Percentiles rank a stretch among this genome's conserved stretches.
Evolutionary conservation across 2,329 filamentous ascomycete species (phyloP).

Genomic region (Grosmannia serpens): DNA sequence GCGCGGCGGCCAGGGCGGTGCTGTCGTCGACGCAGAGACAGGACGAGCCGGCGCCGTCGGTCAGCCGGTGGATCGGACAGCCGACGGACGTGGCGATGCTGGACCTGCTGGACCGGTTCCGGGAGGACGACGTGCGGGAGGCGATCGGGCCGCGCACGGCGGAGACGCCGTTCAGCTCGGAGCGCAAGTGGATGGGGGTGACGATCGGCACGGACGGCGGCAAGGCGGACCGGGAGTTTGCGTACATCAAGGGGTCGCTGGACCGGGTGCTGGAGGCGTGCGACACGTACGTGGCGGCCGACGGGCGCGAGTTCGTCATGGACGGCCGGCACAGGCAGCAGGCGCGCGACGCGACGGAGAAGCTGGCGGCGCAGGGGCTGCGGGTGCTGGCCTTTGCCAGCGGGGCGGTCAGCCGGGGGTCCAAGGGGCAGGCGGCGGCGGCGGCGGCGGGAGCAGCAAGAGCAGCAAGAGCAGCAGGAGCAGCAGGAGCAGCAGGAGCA

Average conservation of each 20-base stretch:
- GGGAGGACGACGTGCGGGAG: constrained; percentile 82
- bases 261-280: constrained; percentile 79
- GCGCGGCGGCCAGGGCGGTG: constrained; percentile 63
- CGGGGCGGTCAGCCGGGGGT: constrained; percentile 42
- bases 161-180: constrained; percentile 92
- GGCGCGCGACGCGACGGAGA: constrained; percentile 67
- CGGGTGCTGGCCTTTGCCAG: constrained; percentile 90
- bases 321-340: constrained; percentile 65
- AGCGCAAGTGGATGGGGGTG: constrained; percentile 98
- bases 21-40: constrained; percentile 71
- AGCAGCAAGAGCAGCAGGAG: constrained; percentile 32
- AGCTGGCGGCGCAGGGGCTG: constrained; percentile 80
- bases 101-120: constrained; percentile 81
- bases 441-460: too few relatives aligned
- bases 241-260: constrained; percentile 91
- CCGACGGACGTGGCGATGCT: constrained; percentile 96
- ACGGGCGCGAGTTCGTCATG: constrained; percentile 76
- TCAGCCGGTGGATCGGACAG: constrained; percentile 91
- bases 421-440: constrained; percentile 21
- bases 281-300: constrained; percentile 78
- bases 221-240: constrained; percentile 59
- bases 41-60: constrained; percentile 43
- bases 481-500: constrained; percentile 9
- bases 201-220: constrained; percentile 55
- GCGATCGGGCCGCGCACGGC: constrained; percentile 69